These are phyloP conservation scores for Trypanosoma grayi DNA, from an alignment of 208 protist species.

Conservation along the genomic window DNA sequence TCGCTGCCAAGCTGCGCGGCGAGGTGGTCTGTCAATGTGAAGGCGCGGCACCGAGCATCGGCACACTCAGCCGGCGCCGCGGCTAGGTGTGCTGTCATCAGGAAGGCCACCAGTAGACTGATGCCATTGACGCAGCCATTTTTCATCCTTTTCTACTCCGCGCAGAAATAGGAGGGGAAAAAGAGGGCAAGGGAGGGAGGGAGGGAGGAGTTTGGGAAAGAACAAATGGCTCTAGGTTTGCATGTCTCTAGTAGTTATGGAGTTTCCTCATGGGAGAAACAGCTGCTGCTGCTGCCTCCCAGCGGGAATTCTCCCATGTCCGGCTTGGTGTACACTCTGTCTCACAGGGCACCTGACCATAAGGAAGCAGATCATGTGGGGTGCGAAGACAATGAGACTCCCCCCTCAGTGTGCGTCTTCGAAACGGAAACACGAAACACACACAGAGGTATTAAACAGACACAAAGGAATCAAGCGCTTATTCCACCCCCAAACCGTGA, in stretches of 20 bases:
- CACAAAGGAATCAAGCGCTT: conserved; percentile 1
- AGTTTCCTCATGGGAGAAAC: no score
- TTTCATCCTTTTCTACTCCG: background rate
- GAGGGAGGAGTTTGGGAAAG: background rate
- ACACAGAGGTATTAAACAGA: background rate
- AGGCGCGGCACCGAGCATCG: background rate
- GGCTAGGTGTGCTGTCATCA: background rate
- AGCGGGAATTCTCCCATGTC: no score
- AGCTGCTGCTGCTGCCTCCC: no score
- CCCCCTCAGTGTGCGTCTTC: no score
- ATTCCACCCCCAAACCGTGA: background rate
- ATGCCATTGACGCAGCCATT: background rate
- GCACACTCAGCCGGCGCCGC: background rate
- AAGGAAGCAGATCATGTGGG: no score
- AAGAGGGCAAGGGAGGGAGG: background rate
- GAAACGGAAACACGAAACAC: background rate
- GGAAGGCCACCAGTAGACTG: background rate
- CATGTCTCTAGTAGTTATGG: no score
- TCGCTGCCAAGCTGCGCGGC: conserved; percentile 11
- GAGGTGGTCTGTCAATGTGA: conserved; percentile 3
- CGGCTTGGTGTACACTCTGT: no score
- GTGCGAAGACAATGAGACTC: no score
- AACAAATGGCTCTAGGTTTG: background rate
- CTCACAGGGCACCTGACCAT: no score
- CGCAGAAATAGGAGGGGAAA: background rate